Evolutionary conservation across 2,329 filamentous ascomycete genomes (phyloP), one percentile per base, ranked within the genome.

Genomic region (Aspergillus unguis): DNA sequence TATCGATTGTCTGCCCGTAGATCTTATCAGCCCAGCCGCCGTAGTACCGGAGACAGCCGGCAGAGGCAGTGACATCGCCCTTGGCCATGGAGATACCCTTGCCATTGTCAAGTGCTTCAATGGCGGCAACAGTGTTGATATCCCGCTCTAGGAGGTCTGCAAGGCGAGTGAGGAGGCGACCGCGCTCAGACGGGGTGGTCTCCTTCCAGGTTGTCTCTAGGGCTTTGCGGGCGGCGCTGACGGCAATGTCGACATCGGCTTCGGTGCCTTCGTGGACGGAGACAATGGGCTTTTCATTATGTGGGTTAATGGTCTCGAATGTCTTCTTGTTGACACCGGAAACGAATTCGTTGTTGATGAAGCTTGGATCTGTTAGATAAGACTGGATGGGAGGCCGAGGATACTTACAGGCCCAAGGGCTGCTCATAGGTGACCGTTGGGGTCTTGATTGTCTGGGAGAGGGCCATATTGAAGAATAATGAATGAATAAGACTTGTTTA

Each of bases 261-360:
- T 7, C 32, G 11, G 8, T 11, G 32, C 32, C 32, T 33, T 7
- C 32, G 8, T 33, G 32, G 11, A 33, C 32, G 32, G 11, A 7
- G 8, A 11, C 11, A 11, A 33, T 33, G 11, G 32, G 32, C 32
- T 33, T 33, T 33, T 11, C 32, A 33, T 7, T 33, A 7, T 7
- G 8, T 8, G 32, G 32, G 32, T 33, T 33, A 7, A 33, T 11
- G 8, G 11, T 11, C 32, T 7, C 8, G 32, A 33, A 33, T 17
- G 63, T 68, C 48, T 69, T 65, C 45, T 61, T 62, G 5, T 63
- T 61, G 8, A 52, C 53, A 9, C 62, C 63, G 41, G 61, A 60
- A 38, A 65, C 54, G 54, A 67, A 70, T 48, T 70, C 63, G 32
- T 63, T 63, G 51, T 70, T 69, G 58, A 70, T 70, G 58, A 69